Evolutionary conservation across 2,329 filamentous ascomycete genomes (phyloP).

Genomic region (Grosmannia penicillata): DNA sequence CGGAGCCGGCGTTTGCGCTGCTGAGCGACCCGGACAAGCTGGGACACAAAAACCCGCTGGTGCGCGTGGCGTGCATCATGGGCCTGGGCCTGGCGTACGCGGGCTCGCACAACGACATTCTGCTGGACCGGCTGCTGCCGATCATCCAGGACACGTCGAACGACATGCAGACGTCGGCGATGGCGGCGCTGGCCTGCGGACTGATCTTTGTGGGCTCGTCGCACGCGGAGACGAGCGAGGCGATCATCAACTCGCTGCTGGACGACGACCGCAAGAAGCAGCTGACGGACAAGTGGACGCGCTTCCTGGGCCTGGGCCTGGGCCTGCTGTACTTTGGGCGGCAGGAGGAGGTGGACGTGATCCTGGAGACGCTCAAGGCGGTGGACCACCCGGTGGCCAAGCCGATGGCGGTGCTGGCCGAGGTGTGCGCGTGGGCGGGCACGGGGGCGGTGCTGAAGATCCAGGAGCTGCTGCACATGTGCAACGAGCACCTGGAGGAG

Average conservation of each 20-base stretch:
- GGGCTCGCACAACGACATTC: constrained; percentile 78
- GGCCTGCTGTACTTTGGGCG: constrained; percentile 90
- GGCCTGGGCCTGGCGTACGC: constrained; percentile 89
- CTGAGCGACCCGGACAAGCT: constrained; percentile 70
- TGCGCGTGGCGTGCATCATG: constrained; percentile 83
- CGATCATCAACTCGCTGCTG: constrained; percentile 81
- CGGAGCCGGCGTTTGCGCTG: constrained; percentile 79
- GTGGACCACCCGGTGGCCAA: constrained; percentile 95
- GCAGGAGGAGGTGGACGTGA: constrained; percentile 97
- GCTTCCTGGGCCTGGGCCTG: constrained; percentile 87
- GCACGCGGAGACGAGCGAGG: constrained; percentile 78
- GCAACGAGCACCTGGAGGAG: constrained; percentile 93
- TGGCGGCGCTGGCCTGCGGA: constrained; percentile 84
- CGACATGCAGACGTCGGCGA: constrained; percentile 91
- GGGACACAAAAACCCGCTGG: constrained; percentile 59
- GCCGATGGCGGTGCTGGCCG: constrained; percentile 84
- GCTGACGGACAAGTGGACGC: constrained; percentile 94
- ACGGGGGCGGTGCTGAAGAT: constrained; percentile 95
- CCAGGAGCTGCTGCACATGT: constrained; percentile 92
- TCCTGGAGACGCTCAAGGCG: constrained; percentile 89
- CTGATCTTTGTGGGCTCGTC: constrained; percentile 88
- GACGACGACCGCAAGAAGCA: constrained; percentile 85
- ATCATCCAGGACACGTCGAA: constrained; percentile 72
- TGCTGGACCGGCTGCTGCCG: constrained; percentile 74
- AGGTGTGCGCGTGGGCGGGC: constrained; percentile 95